Base-by-base conservation (phyloP, 768 basidiomycete genomes). In the Cystoderma amianthinum region DNA sequence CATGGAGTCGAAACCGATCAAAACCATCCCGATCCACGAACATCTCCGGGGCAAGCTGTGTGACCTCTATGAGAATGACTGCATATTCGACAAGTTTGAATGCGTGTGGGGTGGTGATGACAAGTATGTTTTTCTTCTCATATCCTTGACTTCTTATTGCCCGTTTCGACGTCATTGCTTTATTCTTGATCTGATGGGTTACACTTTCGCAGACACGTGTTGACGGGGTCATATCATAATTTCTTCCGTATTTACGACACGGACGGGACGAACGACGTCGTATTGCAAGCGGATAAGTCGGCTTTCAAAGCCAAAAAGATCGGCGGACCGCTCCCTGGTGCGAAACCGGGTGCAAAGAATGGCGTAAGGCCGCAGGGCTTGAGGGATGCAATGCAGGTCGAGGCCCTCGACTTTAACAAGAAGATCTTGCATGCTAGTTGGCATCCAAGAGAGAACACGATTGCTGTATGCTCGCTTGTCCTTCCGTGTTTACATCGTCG, bases 271-370 rank as follows among this genome's bases (percentile, higher is more conserved):
- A 85, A 82, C 46, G 96, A 98, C 55, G 82, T 94, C 33, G 89
- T 97, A 10, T 67, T 99, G 42, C 96, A 98, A 64, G 96, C 96
- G 2, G 96, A 99, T 71, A 99, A 99, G 64, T 94, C 92, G 12
- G 94, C 95, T 4, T 99, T 99, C 72, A 98, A 98, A 64, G 91
- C 90, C 37, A 99, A 97, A 83, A 99, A 98, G 76, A 88, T 96
- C 42, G 92, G 94, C 10, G 93, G 87, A 2, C 82, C 84, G 6
- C 56, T 83, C 41, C 78, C 80, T n/a, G 80, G 78, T 28, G 79
- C 74, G 55, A 85, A 86, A 61, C 65, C 74, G 46, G 68, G 74
- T 36, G 55, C 74, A 53, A 84, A 85, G 78, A 82, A 92, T 60
- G 91, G 92, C 10, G 68, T 76, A 23, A 80, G 87, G 54, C 71